Evolutionary conservation across 495 filamentous ascomycete species (phyloP), one percentile per base, ranked within the genome.

Genomic region (Lepidopterella palustris): DNA sequence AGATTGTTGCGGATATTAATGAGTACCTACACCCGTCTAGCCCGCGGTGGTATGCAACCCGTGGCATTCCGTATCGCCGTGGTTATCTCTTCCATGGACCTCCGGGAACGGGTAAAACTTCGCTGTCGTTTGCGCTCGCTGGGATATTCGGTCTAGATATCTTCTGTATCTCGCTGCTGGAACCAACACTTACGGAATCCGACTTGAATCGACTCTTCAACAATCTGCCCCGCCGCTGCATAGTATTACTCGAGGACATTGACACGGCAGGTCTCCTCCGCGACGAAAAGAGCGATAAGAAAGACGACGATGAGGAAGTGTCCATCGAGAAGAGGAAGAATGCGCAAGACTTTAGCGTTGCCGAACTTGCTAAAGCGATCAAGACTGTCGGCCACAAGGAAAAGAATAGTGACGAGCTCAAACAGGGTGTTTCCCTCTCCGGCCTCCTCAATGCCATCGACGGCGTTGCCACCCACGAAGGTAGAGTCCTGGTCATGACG

Each of bases 401-500:
- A 26, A 60, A 57, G 25, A 20, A 49, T 58, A 28, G 31, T 25
- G 58, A 57, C 4, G 47, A 57, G n/a, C 71, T 68, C 40, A 70
- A 73, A 67, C 72, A 75, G 57, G 74, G 77, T 20, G 83, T 91
- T 45, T 84, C 87, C 0, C 76, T 92, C 6, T 90, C 88, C 0
- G 88, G 87, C 0, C 77, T 95, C 0, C 77, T 95, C n/a, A 93
- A 95, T 70, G 82, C 81, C 47, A 87, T 95, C 59, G 89, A 95
- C 65, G 89, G 89, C 26, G 89, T 92, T 0, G 86, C 86, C 5
- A 86, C 85, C 1, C 86, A 90, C 56, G 89, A 92, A 73, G 89
- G 89, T 25, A 80, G 87, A 26, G 80, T 92, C 8, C 78, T 93
- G 6, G 82, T 93, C 72, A 90, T 93, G 84, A 93, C 89, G 0